Percentiles rank a stretch among this genome's conserved stretches.
These are phyloP conservation scores for Arachnomyces sp. DNA, from an alignment of 2,329 filamentous ascomycete genomes.

Conservation along the genomic window DNA sequence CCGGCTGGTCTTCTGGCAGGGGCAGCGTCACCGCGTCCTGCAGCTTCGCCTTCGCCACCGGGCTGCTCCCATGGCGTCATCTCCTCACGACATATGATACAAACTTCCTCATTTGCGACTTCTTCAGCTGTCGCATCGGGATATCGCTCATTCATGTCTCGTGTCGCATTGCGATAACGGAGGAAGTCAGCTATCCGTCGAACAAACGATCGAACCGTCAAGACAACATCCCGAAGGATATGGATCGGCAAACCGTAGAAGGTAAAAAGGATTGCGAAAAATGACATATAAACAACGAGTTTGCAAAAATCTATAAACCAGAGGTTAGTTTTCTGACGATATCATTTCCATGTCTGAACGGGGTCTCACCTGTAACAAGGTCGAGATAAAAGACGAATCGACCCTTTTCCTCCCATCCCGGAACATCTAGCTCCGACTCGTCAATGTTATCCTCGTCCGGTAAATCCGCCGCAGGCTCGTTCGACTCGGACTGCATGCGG, in stretches of 20 bases:
- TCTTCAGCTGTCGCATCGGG: slow-evolving; percentile 86
- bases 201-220: slow-evolving; percentile 85
- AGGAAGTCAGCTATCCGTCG: slow-evolving; percentile 84
- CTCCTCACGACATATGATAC: slow-evolving; percentile 94
- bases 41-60: slow-evolving; percentile 19
- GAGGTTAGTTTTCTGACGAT: slow-evolving; percentile 6
- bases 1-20: slow-evolving; percentile 20
- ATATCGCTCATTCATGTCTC: slow-evolving; percentile 86
- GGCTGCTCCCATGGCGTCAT: slow-evolving; percentile 71
- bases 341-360: neutral
- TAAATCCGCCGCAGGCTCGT: slow-evolving; percentile 36
- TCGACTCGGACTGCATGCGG: slow-evolving; percentile 29
- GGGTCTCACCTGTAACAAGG: slow-evolving; percentile 61
- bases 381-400: slow-evolving; percentile 87
- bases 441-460: slow-evolving; percentile 70
- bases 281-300: slow-evolving; percentile 77
- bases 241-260: slow-evolving; percentile 97
- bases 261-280: slow-evolving; percentile 85
- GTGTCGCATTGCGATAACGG: slow-evolving; percentile 81
- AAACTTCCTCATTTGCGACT: slow-evolving; percentile 78
- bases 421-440: slow-evolving; percentile 89
- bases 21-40: slow-evolving; percentile 29
- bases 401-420: slow-evolving; percentile 93
- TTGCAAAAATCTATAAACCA: slow-evolving; percentile 69
- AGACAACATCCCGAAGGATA: slow-evolving; percentile 89